Conservation (phyloP, 495 filamentous ascomycete species). For the Umbilicaria muhlenbergii region DNA sequence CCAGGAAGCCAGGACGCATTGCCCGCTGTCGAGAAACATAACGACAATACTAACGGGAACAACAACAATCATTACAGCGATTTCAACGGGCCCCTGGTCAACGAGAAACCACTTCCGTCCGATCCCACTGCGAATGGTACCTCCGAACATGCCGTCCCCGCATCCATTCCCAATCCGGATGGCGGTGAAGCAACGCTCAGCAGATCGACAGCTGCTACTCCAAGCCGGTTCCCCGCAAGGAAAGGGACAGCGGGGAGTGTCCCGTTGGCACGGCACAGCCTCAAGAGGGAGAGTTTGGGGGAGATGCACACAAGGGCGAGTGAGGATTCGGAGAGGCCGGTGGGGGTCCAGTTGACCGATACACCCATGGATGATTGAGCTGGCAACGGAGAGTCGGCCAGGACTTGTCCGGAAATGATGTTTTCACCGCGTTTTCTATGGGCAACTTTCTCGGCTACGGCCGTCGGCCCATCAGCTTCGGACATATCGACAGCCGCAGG, state of each 20-base stretch:
- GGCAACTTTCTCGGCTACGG: no score
- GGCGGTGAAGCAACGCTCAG: constrained; percentile 32
- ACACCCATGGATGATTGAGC: constrained; percentile 67
- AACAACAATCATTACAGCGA: constrained; percentile 22
- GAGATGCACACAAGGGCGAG: constrained; percentile 2
- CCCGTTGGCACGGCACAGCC: constrained; percentile 25
- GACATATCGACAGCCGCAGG: no score
- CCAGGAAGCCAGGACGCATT: constrained; percentile 24
- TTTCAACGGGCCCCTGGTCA: constrained; percentile 3
- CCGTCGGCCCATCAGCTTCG: no score
- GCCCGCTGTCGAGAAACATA: constrained; percentile 15
- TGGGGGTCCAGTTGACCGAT: constrained; percentile 67
- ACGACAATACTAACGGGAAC: constrained; percentile 16
- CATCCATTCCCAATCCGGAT: constrained; percentile 13
- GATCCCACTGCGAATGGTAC: constrained; percentile 18
- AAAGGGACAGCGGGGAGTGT: constrained; percentile 25
- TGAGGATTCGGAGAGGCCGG: constrained; percentile 12
- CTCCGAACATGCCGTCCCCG: constrained; percentile 11
- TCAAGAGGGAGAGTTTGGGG: constrained; percentile 14
- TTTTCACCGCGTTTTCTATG: no score
- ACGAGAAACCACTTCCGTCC: constrained; percentile 5
- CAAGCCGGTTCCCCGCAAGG: constrained; percentile 20
- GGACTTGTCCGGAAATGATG: no score
- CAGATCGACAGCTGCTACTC: constrained; percentile 25
- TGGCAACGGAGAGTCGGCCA: no score